Percentiles rank a stretch among this genome's conserved stretches.
These are phyloP conservation scores for Beauveria sp. DNA, from an alignment of 2,329 filamentous ascomycete genomes.

Conservation along the genomic window DNA sequence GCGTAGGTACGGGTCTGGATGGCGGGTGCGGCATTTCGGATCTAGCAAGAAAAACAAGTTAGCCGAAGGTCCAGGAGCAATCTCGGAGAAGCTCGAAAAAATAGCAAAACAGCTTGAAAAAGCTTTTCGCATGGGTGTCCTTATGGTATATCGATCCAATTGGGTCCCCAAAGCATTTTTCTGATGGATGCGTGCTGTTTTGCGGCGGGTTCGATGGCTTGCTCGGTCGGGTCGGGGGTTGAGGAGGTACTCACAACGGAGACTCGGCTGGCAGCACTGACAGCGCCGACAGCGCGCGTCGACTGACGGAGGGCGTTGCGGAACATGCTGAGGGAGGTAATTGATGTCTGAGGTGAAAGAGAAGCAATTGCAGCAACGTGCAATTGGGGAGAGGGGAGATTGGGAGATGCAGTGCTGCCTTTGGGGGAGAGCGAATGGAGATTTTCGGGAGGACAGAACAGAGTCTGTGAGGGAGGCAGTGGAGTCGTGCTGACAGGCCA, in stretches of 20 bases:
- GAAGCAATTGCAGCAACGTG: conserved; percentile 55
- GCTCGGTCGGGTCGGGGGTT: conserved; percentile 31
- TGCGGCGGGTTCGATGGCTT: conserved; percentile 37
- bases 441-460: conserved; percentile 36
- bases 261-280: conserved; percentile 87
- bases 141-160: conserved; percentile 24
- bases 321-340: conserved; percentile 69
- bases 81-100: conserved; percentile 15
- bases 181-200: conserved; percentile 25
- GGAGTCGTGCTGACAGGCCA: conserved; percentile 25
- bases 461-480: conserved; percentile 35
- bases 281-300: conserved; percentile 86
- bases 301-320: conserved; percentile 97
- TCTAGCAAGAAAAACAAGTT: conserved; percentile 51
- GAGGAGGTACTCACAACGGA: conserved; percentile 75
- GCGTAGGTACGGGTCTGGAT: conserved; percentile 81
- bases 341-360: conserved; percentile 43
- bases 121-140: conserved; percentile 18
- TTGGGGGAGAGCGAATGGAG: conserved; percentile 38
- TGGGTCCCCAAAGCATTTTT: conserved; percentile 25
- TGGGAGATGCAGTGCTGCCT: conserved; percentile 43
- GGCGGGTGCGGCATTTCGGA: conserved; percentile 73
- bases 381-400: conserved; percentile 58
- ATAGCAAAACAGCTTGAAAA: conserved; percentile 28
- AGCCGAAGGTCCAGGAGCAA: conserved; percentile 41